Evolutionary conservation across 352 stramenopile genomes (phyloP), one percentile per base, ranked within the genome.

Genomic region (Globisporangium recalcitrans): DNA sequence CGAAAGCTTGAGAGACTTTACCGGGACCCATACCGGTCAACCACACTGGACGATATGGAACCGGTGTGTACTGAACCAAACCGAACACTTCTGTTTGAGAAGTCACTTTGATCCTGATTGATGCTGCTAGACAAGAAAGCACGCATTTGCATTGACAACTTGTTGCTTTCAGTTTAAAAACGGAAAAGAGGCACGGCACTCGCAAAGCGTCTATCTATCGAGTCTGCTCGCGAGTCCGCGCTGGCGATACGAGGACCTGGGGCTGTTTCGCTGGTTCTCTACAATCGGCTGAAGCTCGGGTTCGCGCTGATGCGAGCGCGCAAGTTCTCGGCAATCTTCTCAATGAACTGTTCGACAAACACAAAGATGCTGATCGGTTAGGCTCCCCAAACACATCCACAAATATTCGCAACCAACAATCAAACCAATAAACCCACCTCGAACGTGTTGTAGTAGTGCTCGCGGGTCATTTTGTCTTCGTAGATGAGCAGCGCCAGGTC

Each of bases 361-460:
- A 60, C n/a, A 14, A 54, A 53, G 10, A 22, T 19, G 7, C n/a
- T n/a, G 57, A n/a, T 19, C 7, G 34, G 11, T 42, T 19, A 42
- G 34, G 6, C 38, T 16, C 44, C 14, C 52, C n/a, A 32, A 8
- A 27, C n/a, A 61, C 26, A 32, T 27, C 2, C 32, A 57, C 55
- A 53, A 0, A 24, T 40, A 13, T n/a, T 5, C 34, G 44, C 21
- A 38, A 34, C 8, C 9, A 53, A 48, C 26, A n/a, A 58, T n/a
- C 67, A 34, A 7, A 11, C n/a, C n/a, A 38, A 13, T 8, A 19
- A 42, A 42, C 34, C 5, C 44, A 70, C 65, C 56, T 74, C 64
- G 54, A 85, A 85, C 32, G 88, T 95, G 64, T 85, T 84, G 48
- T 90, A 77, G 74, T 93, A 96, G 66, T 96, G 77, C 58, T 91